phyloP scores from a whole-genome alignment of 192 early-diverging fungal species.

The Phlyctochytrium bullatum region DNA sequence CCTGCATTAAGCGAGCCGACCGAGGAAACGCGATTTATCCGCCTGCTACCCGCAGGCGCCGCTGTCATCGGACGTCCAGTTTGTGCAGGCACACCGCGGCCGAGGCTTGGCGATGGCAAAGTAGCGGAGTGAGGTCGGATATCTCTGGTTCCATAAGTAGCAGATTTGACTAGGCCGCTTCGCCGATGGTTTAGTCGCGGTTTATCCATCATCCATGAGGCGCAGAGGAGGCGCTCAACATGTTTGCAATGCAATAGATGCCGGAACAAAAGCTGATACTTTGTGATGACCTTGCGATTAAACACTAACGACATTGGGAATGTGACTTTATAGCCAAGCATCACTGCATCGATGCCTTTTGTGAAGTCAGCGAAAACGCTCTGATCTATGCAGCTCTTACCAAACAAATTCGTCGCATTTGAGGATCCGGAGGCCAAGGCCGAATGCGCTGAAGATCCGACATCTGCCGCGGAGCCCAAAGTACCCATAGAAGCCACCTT shows the following conservation, averaged over 20 bases:
- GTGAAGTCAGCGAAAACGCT: too few relatives aligned
- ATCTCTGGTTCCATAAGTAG: too few relatives aligned
- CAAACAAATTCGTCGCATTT: neutral
- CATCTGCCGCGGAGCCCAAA: conserved; percentile 57
- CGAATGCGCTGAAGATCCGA: conserved; percentile 40
- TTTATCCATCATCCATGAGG: conserved; percentile 70
- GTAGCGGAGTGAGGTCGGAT: too few relatives aligned
- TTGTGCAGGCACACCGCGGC: too few relatives aligned
- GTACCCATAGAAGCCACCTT: conserved; percentile 37
- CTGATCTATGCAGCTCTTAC: neutral
- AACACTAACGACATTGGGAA: conserved; percentile 92
- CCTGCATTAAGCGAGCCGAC: too few relatives aligned
- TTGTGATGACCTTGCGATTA: conserved; percentile 74
- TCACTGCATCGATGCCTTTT: conserved; percentile 74
- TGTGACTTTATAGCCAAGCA: conserved; percentile 73
- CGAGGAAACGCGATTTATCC: too few relatives aligned
- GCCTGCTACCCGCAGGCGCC: too few relatives aligned
- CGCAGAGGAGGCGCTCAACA: conserved; percentile 76
- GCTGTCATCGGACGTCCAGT: too few relatives aligned
- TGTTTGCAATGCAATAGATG: conserved; percentile 86
- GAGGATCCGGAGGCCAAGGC: conserved; percentile 2
- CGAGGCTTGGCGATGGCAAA: too few relatives aligned
- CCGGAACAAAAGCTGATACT: conserved; percentile 90
- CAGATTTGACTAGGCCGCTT: too few relatives aligned
- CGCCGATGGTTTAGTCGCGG: too few relatives aligned